phyloP scores from a whole-genome alignment of 768 basidiomycete species.

The Lepiota brunneoincarnata region DNA sequence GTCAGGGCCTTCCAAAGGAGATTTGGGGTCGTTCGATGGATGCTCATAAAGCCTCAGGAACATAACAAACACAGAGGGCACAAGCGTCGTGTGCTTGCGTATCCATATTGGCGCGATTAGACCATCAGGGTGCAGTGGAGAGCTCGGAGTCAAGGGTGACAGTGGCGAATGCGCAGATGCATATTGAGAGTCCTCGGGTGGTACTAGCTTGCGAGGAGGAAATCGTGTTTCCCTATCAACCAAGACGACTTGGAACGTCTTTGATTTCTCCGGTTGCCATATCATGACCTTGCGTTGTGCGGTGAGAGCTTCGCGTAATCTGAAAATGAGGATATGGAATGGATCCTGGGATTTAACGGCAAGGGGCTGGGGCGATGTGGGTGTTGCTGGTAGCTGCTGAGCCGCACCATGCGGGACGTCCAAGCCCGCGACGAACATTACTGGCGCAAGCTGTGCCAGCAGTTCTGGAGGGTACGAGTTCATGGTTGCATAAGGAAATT shows the following conservation, averaged over 20 bases:
- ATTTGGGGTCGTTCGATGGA: conserved; percentile 38
- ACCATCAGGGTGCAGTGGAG: conserved; percentile 92
- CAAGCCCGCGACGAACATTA: conserved; percentile 94
- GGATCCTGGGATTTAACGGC: conserved; percentile 47
- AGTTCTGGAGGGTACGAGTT: conserved; percentile 93
- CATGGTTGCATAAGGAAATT: conserved; percentile 46
- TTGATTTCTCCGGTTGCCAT: conserved; percentile 71
- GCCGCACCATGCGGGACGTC: conserved; percentile 33
- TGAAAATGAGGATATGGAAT: conserved; percentile 54
- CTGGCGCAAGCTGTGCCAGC: conserved; percentile 82
- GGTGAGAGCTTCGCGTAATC: conserved; percentile 70
- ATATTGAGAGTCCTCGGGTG: conserved; percentile 56
- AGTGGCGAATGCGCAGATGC: conserved; percentile 78
- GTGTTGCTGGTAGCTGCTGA: conserved; percentile 19
- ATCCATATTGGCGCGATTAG: conserved; percentile 98
- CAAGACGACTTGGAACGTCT: conserved; percentile 77
- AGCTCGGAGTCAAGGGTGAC: conserved; percentile 86
- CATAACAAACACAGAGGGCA: conserved; percentile 92
- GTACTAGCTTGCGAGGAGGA: conserved; percentile 78
- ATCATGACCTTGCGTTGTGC: conserved; percentile 61
- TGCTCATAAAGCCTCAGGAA: conserved; percentile 83
- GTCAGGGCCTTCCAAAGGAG: conserved; percentile 55
- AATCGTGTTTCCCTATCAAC: conserved; percentile 85
- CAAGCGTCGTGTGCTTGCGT: conserved; percentile 87
- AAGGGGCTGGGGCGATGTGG: conserved; percentile 19